Conservation (phyloP, 176 grass and related monocot genomes). For the Eleusine coracana region DNA sequence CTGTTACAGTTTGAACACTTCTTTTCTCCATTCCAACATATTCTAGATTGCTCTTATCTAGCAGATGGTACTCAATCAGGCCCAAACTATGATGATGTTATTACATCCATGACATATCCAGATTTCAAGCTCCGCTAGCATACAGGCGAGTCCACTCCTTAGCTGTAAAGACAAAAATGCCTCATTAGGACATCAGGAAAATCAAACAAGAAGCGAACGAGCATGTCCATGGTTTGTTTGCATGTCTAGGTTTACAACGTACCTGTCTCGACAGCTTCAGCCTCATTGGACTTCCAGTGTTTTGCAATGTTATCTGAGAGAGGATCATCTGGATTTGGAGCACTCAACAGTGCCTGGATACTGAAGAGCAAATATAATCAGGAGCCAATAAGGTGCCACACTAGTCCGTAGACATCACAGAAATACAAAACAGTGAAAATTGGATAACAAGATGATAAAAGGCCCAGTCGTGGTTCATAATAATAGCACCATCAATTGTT, state of each 20-base stretch:
- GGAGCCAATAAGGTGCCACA: slow-evolving; percentile 5
- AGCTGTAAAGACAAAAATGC: slow-evolving; percentile 47
- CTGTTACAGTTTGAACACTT: slow-evolving; percentile 21
- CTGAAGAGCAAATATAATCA: slow-evolving; percentile 49
- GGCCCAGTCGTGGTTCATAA: background rate
- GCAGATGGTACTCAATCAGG: slow-evolving; percentile 32
- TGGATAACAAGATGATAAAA: background rate
- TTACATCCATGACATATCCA: slow-evolving; percentile 30
- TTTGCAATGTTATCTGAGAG: slow-evolving; percentile 92
- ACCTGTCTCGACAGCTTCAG: slow-evolving; percentile 94
- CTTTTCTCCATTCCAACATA: background rate
- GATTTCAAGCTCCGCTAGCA: slow-evolving; percentile 67
- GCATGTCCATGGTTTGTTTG: background rate
- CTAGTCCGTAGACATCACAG: slow-evolving; percentile 12
- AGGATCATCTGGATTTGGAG: slow-evolving; percentile 93
- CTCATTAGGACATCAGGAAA: background rate
- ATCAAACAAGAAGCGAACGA: slow-evolving; percentile 4
- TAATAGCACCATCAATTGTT: background rate
- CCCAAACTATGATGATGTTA: slow-evolving; percentile 21
- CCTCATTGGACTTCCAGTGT: slow-evolving; percentile 97
- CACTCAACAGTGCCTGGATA: slow-evolving; percentile 91
- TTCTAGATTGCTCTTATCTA: slow-evolving; percentile 34
- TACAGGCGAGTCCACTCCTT: slow-evolving; percentile 91
- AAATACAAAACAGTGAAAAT: slow-evolving; percentile 2
- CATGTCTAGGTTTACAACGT: background rate